phyloP scores from a whole-genome alignment of 2,329 filamentous ascomycete genomes.

The Keithomyces neogunnii region DNA sequence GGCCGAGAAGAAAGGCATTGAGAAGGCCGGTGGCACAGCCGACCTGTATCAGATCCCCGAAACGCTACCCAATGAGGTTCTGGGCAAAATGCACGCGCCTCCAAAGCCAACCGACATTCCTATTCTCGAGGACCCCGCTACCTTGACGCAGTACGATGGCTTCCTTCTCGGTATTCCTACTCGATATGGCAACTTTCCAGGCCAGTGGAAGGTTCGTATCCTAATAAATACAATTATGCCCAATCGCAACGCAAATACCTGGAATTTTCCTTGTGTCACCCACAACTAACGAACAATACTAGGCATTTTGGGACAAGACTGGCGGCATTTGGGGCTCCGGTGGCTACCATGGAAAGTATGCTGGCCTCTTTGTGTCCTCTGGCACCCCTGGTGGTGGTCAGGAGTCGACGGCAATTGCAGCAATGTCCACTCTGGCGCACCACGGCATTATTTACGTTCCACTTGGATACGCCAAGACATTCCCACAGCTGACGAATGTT shows the following conservation, averaged over 20 bases:
- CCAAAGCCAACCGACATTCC: conserved; percentile 61
- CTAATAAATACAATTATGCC: neutral
- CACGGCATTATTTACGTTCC: conserved; percentile 97
- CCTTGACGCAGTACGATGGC: conserved; percentile 70
- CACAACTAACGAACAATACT: neutral
- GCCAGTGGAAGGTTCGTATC: conserved; percentile 68
- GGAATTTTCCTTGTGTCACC: neutral
- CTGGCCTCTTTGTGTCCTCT: conserved; percentile 86
- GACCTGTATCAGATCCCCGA: conserved; percentile 84
- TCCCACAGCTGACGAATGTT: conserved; percentile 61
- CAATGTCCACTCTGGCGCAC: conserved; percentile 80
- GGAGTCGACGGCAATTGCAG: conserved; percentile 73
- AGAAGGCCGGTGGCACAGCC: conserved; percentile 73
- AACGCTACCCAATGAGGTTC: conserved; percentile 76
- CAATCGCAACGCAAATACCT: neutral
- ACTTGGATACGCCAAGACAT: conserved; percentile 79
- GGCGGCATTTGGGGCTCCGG: conserved; percentile 77
- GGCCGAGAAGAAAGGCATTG: conserved; percentile 84
- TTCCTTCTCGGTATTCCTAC: conserved; percentile 94
- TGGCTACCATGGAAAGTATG: conserved; percentile 78
- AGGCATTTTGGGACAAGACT: conserved; percentile 79
- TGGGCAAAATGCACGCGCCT: conserved; percentile 86
- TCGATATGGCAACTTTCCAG: conserved; percentile 93
- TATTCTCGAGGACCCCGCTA: conserved; percentile 46
- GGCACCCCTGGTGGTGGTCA: conserved; percentile 80